These are phyloP conservation scores for Aureobasidium sp. DNA, from an alignment of 2,329 filamentous ascomycete genomes.

Conservation along the genomic window DNA sequence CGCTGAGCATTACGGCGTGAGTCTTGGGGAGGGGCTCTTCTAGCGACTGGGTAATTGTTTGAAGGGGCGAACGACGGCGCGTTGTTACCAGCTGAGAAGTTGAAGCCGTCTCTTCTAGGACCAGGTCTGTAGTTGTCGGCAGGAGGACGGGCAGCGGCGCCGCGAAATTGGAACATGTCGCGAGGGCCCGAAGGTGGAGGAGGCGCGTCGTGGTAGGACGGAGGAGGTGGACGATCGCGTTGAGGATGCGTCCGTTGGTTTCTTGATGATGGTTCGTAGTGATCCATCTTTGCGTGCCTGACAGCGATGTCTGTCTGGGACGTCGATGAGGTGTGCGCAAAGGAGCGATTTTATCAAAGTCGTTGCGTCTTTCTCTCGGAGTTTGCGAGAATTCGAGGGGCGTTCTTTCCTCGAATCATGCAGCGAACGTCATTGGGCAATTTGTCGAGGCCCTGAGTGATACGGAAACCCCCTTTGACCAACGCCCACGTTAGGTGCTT, in stretches of 20 bases:
- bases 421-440: not conserved
- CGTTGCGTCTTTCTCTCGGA: not conserved
- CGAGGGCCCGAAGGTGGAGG: constrained; percentile 5
- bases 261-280: constrained; percentile 12
- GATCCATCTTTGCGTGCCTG: constrained; percentile 1
- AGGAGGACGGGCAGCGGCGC: not conserved
- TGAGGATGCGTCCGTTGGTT: not conserved
- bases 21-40: constrained; percentile 2
- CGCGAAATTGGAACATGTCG: constrained; percentile 17
- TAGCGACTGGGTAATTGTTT: constrained; percentile 7
- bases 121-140: constrained; percentile 13
- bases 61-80: constrained; percentile 12
- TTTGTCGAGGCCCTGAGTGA: not conserved
- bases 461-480: not conserved
- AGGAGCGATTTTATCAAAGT: not conserved
- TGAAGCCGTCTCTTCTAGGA: constrained; percentile 12
- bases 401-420: constrained; percentile 6
- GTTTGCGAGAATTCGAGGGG: constrained; percentile 7
- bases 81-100: constrained; percentile 12
- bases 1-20: not conserved
- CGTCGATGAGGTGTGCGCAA: not conserved
- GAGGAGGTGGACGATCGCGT: constrained; percentile 12
- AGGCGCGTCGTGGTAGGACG: constrained; percentile 7
- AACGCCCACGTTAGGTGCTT: not conserved
- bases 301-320: not conserved